Evolutionary conservation across 148 eudicot species (phyloP), one percentile per base, ranked within the genome.

Genomic region (Silene conica): DNA sequence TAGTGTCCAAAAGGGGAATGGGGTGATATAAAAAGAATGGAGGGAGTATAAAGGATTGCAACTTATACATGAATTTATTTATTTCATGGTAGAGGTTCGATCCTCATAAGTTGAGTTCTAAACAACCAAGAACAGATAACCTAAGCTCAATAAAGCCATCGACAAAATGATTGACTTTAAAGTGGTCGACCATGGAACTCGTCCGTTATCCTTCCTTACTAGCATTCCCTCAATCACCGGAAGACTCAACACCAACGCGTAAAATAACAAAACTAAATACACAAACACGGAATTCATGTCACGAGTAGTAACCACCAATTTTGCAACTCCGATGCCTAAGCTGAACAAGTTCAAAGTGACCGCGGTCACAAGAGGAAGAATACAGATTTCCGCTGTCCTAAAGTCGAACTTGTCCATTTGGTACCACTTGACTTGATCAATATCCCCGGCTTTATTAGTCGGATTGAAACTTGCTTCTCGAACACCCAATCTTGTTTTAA

Each of bases 141-240:
- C 79, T 23, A 69, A 69, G 68, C 48, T 69, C 28, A 68, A 19
- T 2, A 21, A 48, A 7, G 28, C 57, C 16, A 73, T 20, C 10
- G 25, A 74, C 19, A 76, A 59, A 64, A 20, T 3, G 15, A 50
- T 23, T 64, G 85, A 76, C 18, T 8, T 60, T 50, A 82, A 22
- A 6, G 78, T 70, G 8, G 67, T 25, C 0, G 73, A 69, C 0
- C 11, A 45, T 6, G 78, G 71, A 74, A 83, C 28, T 3, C 76
- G 31, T 3, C 81, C 86, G 6, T 19, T 65, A 71, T 83, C 86
- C 48, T 41, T 72, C 79, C 86, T 58, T 12, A 77, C 1, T 16
- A 79, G 1, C 86, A 74, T 77, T 9, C 67, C 83, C 56, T 83
- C 78, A n/a, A 73, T 50, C 23, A 83, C 67, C 0, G 83, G 83